Evolutionary conservation across 2,329 filamentous ascomycete species (phyloP), one percentile per base, ranked within the genome.

Genomic region (Cytospora piceae): DNA sequence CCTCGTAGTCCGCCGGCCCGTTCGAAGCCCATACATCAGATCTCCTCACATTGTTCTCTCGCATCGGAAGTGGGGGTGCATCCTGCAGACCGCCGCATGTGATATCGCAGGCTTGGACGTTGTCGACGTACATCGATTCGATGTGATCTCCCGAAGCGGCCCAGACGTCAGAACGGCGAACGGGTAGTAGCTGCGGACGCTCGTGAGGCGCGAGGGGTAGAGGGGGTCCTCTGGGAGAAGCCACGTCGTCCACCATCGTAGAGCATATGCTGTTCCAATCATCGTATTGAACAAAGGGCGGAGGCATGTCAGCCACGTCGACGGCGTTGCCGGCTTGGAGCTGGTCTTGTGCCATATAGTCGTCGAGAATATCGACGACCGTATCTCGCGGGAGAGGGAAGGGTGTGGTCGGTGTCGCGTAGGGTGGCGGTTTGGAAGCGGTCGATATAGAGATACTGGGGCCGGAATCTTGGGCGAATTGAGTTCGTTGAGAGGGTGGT

Each of bases 201-300:
- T 67, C 66, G 42, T 67, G 66, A 32, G 66, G 63, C 11, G 58
- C 54, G 14, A 65, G 55, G 27, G 63, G 66, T 20, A 67, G 39
- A n/a, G 66, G 49, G 2, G 66, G 58, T 2, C 66, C 66, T 17
- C 58, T 39, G 12, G 66, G 63, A 20, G 66, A 65, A 24, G 58
- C 31, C 17, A 67, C 56, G 37, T 67, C 63, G 27, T 67, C 66
- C 24, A 67, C 66, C 66, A 67, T 67, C 22, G 66, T 67, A 11
- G 58, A 62, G 55, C 66, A 67, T 11, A 67, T 65, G 24, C 63
- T 65, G 32, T 65, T 63, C 66, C 66, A 67, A 27, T 67, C 66
- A 17, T 67, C 58, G 29, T 67, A 67, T 22, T 39, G 53, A 4
- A 63, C 66, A 51, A 65, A 67, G 1, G 58, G 58, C 17, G 66